Base-by-base conservation (phyloP, 345 rosid species). In the Euclidium syriacum region DNA sequence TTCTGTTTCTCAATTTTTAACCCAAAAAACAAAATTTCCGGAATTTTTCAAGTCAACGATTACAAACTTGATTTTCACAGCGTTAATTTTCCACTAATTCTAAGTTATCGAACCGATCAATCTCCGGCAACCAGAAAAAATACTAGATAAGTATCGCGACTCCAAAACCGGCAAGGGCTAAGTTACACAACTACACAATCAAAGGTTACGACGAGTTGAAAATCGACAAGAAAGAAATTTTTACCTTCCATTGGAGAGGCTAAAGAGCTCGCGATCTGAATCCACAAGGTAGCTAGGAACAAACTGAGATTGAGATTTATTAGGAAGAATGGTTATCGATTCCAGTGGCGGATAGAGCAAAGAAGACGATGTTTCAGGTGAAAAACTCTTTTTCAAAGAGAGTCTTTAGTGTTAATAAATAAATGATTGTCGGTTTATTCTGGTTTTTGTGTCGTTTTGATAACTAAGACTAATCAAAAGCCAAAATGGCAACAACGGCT, bases 401-500 rank as follows among this genome's bases (percentile, higher is more conserved):
- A n/a, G n/a, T n/a, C n/a, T n/a, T n/a, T n/a, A n/a, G n/a, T n/a
- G n/a, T n/a, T n/a, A n/a, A n/a, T n/a, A n/a, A n/a, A n/a, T n/a
- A n/a, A n/a, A n/a, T n/a, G n/a, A n/a, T n/a, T n/a, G n/a, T n/a
- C n/a, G n/a, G n/a, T n/a, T n/a, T n/a, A n/a, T n/a, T n/a, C n/a
- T n/a, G n/a, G n/a, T n/a, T n/a, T n/a, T n/a, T n/a, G n/a, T n/a
- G n/a, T n/a, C n/a, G n/a, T n/a, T n/a, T n/a, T n/a, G n/a, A n/a
- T n/a, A n/a, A n/a, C n/a, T n/a, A n/a, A n/a, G n/a, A n/a, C n/a
- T n/a, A n/a, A n/a, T n/a, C n/a, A n/a, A n/a, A n/a, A n/a, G n/a
- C n/a, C n/a, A n/a, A 29, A 65, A 67, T 71, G 75, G 50, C 65
- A 64, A 64, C 65, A 64, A 64, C 65, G 42, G 56, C 50, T 50